These are phyloP conservation scores for Trypethelium eluteriae DNA, from an alignment of 495 filamentous ascomycete genomes.

Conservation along the genomic window DNA sequence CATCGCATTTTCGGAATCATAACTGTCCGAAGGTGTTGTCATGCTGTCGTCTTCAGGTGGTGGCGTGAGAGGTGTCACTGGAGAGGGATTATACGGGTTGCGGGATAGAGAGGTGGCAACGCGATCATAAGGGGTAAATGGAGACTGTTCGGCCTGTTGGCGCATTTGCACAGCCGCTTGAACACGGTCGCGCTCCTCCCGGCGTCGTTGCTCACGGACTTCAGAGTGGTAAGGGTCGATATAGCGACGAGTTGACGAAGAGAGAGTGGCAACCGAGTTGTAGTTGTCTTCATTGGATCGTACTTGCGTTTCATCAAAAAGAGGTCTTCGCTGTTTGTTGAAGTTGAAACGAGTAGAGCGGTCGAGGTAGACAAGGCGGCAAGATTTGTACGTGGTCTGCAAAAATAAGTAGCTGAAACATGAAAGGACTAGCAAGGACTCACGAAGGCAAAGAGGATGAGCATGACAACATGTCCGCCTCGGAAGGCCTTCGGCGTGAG, in stretches of 20 bases:
- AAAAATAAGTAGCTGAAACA: background rate
- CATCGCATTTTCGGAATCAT: slow-evolving; percentile 49
- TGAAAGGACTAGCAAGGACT: background rate
- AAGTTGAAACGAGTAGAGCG: slow-evolving; percentile 19
- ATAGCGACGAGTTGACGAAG: slow-evolving; percentile 23
- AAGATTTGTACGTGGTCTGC: slow-evolving; percentile 21
- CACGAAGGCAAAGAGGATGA: slow-evolving; percentile 32
- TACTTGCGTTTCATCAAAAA: background rate
- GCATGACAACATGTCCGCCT: slow-evolving; percentile 51
- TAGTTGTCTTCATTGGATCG: background rate
- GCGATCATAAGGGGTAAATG: slow-evolving; percentile 14
- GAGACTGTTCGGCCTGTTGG: background rate
- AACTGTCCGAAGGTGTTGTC: background rate
- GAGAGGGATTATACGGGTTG: background rate
- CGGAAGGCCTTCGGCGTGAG: slow-evolving; percentile 38
- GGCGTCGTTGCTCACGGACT: slow-evolving; percentile 30
- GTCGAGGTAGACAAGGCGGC: slow-evolving; percentile 29
- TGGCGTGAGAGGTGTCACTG: slow-evolving; percentile 4
- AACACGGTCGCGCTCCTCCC: slow-evolving; percentile 28
- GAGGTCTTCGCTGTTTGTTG: background rate
- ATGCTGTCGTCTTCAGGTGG: slow-evolving; percentile 29
- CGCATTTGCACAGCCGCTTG: background rate
- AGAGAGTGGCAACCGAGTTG: background rate
- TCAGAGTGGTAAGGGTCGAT: slow-evolving; percentile 19
- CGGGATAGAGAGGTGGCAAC: slow-evolving; percentile 6